Percentiles rank a stretch among this genome's conserved stretches.
phyloP scores from a whole-genome alignment of 2,329 filamentous ascomycete species.

The Aschersonia sp. region DNA sequence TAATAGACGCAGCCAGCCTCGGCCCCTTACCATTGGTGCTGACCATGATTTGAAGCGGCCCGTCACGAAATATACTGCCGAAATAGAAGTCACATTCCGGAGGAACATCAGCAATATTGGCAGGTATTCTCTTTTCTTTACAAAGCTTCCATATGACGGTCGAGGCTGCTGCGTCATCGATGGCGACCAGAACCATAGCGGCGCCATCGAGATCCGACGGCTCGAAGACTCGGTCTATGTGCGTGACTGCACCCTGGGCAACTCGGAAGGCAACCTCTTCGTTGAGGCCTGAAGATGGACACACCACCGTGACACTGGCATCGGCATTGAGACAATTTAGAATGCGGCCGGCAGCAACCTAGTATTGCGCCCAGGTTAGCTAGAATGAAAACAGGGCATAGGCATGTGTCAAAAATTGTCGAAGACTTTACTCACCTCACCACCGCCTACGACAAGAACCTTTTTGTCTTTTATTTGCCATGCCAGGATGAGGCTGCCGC shows the following conservation, averaged over 20 bases:
- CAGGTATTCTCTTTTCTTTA: constrained; percentile 68
- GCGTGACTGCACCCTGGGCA: constrained; percentile 57
- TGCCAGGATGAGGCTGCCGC: constrained; percentile 84
- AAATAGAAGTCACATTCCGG: constrained; percentile 99
- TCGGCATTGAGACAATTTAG: constrained; percentile 91
- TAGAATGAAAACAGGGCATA: not conserved
- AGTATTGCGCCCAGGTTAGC: constrained; percentile 2
- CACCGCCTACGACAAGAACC: constrained; percentile 86
- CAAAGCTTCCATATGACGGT: constrained; percentile 86
- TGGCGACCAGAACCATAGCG: constrained; percentile 83
- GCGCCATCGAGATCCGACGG: constrained; percentile 69
- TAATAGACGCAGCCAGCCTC: constrained; percentile 73
- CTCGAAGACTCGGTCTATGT: constrained; percentile 73
- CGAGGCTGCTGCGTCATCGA: constrained; percentile 89
- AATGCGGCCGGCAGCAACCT: constrained; percentile 94
- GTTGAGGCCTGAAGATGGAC: constrained; percentile 67
- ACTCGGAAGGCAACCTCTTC: constrained; percentile 78
- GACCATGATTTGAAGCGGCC: constrained; percentile 95
- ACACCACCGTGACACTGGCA: constrained; percentile 75
- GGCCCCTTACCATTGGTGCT: constrained; percentile 96
- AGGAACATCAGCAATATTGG: constrained; percentile 94
- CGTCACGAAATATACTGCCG: constrained; percentile 87
- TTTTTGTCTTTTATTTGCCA: constrained; percentile 89
- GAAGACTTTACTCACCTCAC: constrained; percentile 48
- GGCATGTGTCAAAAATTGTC: not conserved